A percentile compares a stretch with the other conserved stretches of the same genome.
Evolutionary conservation across 768 basidiomycete genomes (phyloP).

Genomic region (Candolleomyces aberdarensis): DNA sequence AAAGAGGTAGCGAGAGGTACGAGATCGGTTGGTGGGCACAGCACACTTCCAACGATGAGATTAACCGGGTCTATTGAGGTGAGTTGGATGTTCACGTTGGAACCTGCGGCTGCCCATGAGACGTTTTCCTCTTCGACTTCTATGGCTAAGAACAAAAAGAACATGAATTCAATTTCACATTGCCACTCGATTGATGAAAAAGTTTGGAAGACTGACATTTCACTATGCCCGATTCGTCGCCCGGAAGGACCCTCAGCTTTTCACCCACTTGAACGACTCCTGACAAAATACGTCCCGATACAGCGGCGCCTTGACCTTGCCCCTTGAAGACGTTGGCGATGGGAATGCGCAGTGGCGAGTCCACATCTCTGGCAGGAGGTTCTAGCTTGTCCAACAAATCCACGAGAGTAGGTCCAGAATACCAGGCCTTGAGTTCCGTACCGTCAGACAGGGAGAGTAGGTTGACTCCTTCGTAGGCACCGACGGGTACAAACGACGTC

Average conservation of each 20-base stretch:
- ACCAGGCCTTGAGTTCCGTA: conserved; percentile 64
- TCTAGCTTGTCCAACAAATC: conserved; percentile 80
- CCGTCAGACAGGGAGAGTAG: conserved; percentile 53
- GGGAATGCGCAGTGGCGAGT: conserved; percentile 77
- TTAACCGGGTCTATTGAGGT: conserved; percentile 83
- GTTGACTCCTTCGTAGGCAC: conserved; percentile 88
- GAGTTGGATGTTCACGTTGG: conserved; percentile 84
- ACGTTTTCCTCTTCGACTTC: conserved; percentile 75
- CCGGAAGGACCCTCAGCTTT: conserved; percentile 80
- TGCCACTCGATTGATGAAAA: neutral
- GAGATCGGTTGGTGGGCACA: conserved; percentile 70
- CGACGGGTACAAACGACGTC: conserved; percentile 83
- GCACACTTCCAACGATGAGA: conserved; percentile 82
- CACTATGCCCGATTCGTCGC: conserved; percentile 85
- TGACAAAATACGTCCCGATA: conserved; percentile 80
- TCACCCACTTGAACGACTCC: conserved; percentile 94
- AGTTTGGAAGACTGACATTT: conserved; percentile 42
- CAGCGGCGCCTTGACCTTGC: conserved; percentile 70
- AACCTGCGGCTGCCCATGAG: conserved; percentile 88
- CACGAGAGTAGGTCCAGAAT: conserved; percentile 79
- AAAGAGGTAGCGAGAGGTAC: conserved; percentile 79
- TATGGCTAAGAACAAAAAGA: conserved; percentile 54
- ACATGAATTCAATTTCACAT: neutral
- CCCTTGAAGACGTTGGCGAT: conserved; percentile 96
- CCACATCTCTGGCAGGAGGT: conserved; percentile 76